Conservation (phyloP, 2,329 filamentous ascomycete species). For the Beauveria pseudobassiana region DNA sequence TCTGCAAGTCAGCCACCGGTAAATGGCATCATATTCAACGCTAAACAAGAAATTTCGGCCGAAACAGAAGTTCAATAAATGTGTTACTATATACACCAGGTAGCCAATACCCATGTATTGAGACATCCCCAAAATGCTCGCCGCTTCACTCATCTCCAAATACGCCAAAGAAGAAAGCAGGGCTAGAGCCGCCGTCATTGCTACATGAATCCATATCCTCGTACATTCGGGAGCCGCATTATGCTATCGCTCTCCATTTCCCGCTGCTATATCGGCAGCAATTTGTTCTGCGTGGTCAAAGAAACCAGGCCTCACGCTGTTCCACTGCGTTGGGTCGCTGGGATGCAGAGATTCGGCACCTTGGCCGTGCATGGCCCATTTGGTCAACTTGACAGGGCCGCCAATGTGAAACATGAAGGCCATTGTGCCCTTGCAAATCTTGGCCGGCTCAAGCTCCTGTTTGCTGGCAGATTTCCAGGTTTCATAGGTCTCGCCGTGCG, state of each 20-base stretch:
- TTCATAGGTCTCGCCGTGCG: slow-evolving; percentile 27
- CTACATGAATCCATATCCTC: neutral
- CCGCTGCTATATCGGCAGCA: slow-evolving; percentile 17
- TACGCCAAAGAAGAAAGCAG: neutral
- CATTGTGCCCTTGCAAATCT: slow-evolving; percentile 37
- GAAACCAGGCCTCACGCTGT: slow-evolving; percentile 20
- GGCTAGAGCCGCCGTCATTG: neutral
- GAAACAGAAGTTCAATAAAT: neutral
- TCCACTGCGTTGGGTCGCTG: slow-evolving; percentile 17
- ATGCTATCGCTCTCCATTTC: neutral
- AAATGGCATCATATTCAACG: neutral
- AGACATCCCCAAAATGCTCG: neutral
- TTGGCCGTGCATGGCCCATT: slow-evolving; percentile 19
- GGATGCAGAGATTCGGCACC: slow-evolving; percentile 16
- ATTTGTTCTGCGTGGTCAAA: slow-evolving; percentile 21
- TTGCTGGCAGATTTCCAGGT: slow-evolving; percentile 21
- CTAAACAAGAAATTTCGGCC: neutral
- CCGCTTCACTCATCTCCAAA: neutral
- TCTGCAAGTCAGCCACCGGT: neutral
- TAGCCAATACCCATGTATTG: neutral
- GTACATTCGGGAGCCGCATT: no score
- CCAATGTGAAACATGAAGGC: slow-evolving; percentile 40
- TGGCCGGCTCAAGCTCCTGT: slow-evolving; percentile 31
- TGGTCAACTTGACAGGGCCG: slow-evolving; percentile 19
- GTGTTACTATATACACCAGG: neutral